These are phyloP conservation scores for Stagonosporopsis vannaccii DNA, from an alignment of 2,329 filamentous ascomycete species.

Conservation along the genomic window DNA sequence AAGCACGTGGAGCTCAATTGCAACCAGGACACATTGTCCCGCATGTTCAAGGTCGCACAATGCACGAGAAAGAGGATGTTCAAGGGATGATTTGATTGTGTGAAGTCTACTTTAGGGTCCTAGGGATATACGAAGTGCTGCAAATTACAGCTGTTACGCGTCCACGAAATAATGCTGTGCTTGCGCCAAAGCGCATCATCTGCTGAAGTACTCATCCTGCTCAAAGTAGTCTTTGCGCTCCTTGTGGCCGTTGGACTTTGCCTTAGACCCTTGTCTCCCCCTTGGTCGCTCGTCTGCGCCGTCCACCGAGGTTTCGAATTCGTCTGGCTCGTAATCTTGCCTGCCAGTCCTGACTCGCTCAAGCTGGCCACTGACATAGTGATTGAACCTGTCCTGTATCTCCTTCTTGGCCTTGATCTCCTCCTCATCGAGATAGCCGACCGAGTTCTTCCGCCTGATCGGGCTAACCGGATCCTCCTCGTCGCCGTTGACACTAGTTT, in stretches of 20 bases:
- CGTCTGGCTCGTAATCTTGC: slow-evolving; percentile 63
- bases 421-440: slow-evolving; percentile 62
- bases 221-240: slow-evolving; percentile 40
- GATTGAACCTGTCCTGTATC: slow-evolving; percentile 70
- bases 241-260: slow-evolving; percentile 32
- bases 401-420: slow-evolving; percentile 50
- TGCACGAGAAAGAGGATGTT: neutral
- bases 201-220: slow-evolving; percentile 39
- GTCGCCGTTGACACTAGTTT: slow-evolving; percentile 50
- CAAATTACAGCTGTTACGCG: slow-evolving; percentile 15
- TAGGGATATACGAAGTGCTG: slow-evolving; percentile 23
- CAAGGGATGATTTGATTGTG: slow-evolving; percentile 7
- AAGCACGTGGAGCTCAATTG: slow-evolving; percentile 14
- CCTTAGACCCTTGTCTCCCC: slow-evolving; percentile 18
- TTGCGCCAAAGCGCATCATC: slow-evolving; percentile 17
- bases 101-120: slow-evolving; percentile 30
- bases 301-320: slow-evolving; percentile 67
- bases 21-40: neutral
- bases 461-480: slow-evolving; percentile 40
- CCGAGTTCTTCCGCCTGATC: slow-evolving; percentile 53
- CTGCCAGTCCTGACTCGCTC: slow-evolving; percentile 71
- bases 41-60: slow-evolving; percentile 3
- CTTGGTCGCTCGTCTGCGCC: slow-evolving; percentile 30
- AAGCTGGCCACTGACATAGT: slow-evolving; percentile 83
- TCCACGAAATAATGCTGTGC: slow-evolving; percentile 8